Evolutionary conservation across 108 stramenopile genomes (phyloP), one percentile per base, ranked within the genome.

Genomic region (Skeletonema menzelii): DNA sequence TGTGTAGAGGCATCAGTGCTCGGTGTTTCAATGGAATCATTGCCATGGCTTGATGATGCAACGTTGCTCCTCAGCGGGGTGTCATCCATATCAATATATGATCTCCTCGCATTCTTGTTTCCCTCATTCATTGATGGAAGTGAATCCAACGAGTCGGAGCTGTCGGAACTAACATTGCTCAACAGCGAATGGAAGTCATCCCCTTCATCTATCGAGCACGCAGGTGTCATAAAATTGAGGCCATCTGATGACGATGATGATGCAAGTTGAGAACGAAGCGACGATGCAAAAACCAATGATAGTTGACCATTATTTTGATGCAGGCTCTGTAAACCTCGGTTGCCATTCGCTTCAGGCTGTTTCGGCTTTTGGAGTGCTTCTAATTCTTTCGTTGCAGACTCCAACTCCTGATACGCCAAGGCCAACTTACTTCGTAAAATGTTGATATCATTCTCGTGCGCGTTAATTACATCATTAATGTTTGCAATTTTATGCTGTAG

Each of bases 141-240:
- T 20, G 66, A 67, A 47, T 68, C 60, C 57, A 59, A 72, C 44
- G 79, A 73, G 59, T 53, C 61, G 26, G 63, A 64, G 44, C 49
- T 53, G 59, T 53, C 61, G 26, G 63, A 64, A 32, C 44, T 46
- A 19, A 2, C 44, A 46, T 46, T 46, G 44, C 71, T 79, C 40
- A 55, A 61, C 27, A 71, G 67, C 44, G 78, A 68, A 15, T 63
- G 63, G 37, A 67, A 76, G 46, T 76, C 75, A 47, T 76, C 67
- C 17, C 63, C 75, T 17, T 53, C 75, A 56, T 44, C 44, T 13
- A 68, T 15, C 7, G 67, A 68, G 8, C 66, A 68, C 2, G 67
- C 63, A 12, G 75, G 75, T 27, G 75, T 76, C 26, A 76, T 40
- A 59, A 34, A 76, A 63, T 68, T 17, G 35, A 68, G 24, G 24